These are phyloP conservation scores for Areca catechu DNA, from an alignment of 176 grass and related monocot species.

Conservation along the genomic window DNA sequence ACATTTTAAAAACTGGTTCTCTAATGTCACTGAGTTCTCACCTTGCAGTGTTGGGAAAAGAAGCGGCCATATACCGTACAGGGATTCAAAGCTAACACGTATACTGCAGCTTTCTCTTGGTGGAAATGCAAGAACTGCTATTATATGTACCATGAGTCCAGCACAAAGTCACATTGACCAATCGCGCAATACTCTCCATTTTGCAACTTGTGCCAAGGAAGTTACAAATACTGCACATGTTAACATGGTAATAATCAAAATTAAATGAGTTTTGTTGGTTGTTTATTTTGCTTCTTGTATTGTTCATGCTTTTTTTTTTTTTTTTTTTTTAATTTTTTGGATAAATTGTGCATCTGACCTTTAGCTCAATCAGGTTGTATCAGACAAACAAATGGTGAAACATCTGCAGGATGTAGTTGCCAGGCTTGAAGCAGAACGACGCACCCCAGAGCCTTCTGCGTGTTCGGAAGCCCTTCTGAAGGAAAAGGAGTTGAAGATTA, in stretches of 20 bases:
- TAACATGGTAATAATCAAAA: conserved; percentile 64
- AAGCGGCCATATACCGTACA: conserved; percentile 83
- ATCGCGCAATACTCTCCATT: conserved; percentile 90
- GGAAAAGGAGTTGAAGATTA: conserved; percentile 78
- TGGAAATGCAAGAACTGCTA: conserved; percentile 92
- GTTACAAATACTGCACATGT: conserved; percentile 88
- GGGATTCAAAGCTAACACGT: conserved; percentile 88
- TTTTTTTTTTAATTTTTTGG: no score
- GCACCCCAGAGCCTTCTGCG: conserved; percentile 57
- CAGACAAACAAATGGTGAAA: conserved; percentile 82
- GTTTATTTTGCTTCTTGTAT: neutral
- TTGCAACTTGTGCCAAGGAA: conserved; percentile 88
- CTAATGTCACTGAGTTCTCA: neutral
- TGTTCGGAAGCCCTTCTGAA: conserved; percentile 54
- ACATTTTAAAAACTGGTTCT: no score
- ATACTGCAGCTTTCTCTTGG: conserved; percentile 94
- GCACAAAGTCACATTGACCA: conserved; percentile 73
- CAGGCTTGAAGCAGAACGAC: conserved; percentile 76
- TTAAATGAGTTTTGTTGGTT: neutral
- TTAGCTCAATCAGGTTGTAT: conserved; percentile 56
- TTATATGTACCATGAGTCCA: conserved; percentile 98
- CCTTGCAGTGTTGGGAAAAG: conserved; percentile 57
- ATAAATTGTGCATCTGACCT: conserved; percentile 1
- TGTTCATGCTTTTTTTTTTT: neutral
- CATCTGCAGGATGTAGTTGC: conserved; percentile 86